phyloP scores from a whole-genome alignment of 2,329 filamentous ascomycete species.

The Lojkania enalia region DNA sequence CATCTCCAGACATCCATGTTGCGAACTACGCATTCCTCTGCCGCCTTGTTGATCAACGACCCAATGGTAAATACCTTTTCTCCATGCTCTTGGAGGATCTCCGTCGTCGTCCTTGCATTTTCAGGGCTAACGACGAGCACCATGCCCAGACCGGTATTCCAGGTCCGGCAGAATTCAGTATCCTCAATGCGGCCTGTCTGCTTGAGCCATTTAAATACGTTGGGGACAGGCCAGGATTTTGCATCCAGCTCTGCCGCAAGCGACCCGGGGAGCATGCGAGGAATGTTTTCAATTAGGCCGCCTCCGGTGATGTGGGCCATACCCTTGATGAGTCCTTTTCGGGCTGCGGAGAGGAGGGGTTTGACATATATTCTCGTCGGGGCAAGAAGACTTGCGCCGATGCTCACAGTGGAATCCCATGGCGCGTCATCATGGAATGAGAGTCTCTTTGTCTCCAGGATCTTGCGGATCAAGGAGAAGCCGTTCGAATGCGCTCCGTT shows the following conservation, averaged over 20 bases:
- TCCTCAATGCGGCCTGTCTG: constrained; percentile 69
- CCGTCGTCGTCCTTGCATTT: constrained; percentile 63
- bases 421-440: constrained; percentile 73
- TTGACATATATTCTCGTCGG: constrained; percentile 95
- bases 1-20: constrained; percentile 58
- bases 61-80: constrained; percentile 82
- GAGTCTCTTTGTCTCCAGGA: constrained; percentile 74
- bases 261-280: constrained; percentile 81
- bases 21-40: constrained; percentile 62
- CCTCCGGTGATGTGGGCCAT: constrained; percentile 97
- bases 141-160: constrained; percentile 96
- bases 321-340: constrained; percentile 75
- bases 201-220: constrained; percentile 88
- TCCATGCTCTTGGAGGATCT: constrained; percentile 65
- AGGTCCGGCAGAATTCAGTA: constrained; percentile 84
- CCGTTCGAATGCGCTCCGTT: constrained; percentile 94
- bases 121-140: constrained; percentile 74
- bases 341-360: constrained; percentile 67
- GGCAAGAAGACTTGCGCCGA: constrained; percentile 80
- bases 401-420: constrained; percentile 66
- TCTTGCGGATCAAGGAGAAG: constrained; percentile 92
- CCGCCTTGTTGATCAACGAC: constrained; percentile 63
- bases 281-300: constrained; percentile 90
- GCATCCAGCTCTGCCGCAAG: constrained; percentile 83
- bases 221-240: constrained; percentile 71